These are phyloP conservation scores for Penicillium atrosanguineum DNA, from an alignment of 495 filamentous ascomycete genomes.

Conservation along the genomic window DNA sequence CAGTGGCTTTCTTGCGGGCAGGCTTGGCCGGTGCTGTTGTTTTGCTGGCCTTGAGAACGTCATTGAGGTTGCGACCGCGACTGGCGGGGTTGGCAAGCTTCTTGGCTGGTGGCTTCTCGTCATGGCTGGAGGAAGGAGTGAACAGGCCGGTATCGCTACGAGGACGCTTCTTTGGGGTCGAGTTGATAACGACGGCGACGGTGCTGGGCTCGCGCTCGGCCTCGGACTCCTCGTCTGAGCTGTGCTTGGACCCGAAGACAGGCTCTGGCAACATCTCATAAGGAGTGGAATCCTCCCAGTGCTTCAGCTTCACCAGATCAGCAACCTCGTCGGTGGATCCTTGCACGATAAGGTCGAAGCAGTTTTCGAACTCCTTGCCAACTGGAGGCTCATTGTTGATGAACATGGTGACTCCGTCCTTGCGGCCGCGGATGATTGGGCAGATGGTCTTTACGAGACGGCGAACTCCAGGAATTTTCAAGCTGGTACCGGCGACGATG, in stretches of 20 bases:
- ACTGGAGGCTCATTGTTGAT: constrained; percentile 85
- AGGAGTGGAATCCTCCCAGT: constrained; percentile 61
- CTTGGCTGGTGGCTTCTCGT: constrained; percentile 29
- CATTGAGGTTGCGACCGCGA: constrained; percentile 28
- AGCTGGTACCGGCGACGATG: constrained; percentile 89
- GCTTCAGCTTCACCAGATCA: constrained; percentile 65
- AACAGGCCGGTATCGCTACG: constrained; percentile 49
- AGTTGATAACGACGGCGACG: constrained; percentile 41
- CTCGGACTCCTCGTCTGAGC: constrained; percentile 31
- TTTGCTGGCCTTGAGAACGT: constrained; percentile 27
- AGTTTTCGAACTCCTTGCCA: constrained; percentile 82
- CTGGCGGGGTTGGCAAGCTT: constrained; percentile 27
- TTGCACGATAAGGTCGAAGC: constrained; percentile 86
- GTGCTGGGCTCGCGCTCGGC: constrained; percentile 35
- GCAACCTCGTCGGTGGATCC: constrained; percentile 90
- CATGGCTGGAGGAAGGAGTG: constrained; percentile 59
- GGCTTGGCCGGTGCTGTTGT: constrained; percentile 9
- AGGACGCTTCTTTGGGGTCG: constrained; percentile 38
- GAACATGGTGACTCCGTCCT: constrained; percentile 91
- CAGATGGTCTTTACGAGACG: constrained; percentile 91
- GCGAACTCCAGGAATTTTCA: constrained; percentile 91
- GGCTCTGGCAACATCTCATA: constrained; percentile 22
- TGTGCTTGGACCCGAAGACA: constrained; percentile 9
- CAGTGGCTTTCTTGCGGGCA: constrained; percentile 20
- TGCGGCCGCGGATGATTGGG: constrained; percentile 67